Conservation (phyloP, 2,329 filamentous ascomycete genomes). For the Aspergillus udagawae region DNA sequence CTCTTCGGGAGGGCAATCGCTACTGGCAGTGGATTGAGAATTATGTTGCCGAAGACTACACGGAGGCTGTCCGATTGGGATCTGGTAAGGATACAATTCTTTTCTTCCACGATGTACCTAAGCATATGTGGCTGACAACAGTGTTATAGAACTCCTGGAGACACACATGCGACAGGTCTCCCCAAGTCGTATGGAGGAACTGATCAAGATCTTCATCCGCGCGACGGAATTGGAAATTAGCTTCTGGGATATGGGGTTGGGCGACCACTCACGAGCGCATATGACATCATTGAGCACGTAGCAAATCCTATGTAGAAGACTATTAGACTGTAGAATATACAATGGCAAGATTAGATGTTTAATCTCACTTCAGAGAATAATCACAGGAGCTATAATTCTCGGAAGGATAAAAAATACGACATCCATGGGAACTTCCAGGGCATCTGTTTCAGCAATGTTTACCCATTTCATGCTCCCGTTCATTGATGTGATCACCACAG, state of each 20-base stretch:
- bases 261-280: slow-evolving; percentile 4
- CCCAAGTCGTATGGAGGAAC: slow-evolving; percentile 70
- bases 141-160: slow-evolving; percentile 64
- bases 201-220: slow-evolving; percentile 79
- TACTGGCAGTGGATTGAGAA: slow-evolving; percentile 93
- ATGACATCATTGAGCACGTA: neutral
- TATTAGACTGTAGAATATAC: neutral
- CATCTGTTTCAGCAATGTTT: too few relatives aligned
- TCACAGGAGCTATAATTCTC: too few relatives aligned
- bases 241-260: slow-evolving; percentile 69
- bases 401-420: too few relatives aligned
- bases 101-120: neutral
- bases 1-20: slow-evolving; percentile 59
- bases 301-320: neutral
- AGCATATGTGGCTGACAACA: slow-evolving; percentile 5
- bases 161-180: slow-evolving; percentile 69
- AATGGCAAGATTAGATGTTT: neutral
- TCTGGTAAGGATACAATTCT: slow-evolving; percentile 50
- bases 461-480: too few relatives aligned
- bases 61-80: slow-evolving; percentile 65
- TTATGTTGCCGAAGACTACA: slow-evolving; percentile 78
- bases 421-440: too few relatives aligned
- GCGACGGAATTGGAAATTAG: slow-evolving; percentile 75
- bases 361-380: too few relatives aligned
- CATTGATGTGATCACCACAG: too few relatives aligned